Conservation (phyloP, 148 eudicot species). For the Cornus kousa region DNA sequence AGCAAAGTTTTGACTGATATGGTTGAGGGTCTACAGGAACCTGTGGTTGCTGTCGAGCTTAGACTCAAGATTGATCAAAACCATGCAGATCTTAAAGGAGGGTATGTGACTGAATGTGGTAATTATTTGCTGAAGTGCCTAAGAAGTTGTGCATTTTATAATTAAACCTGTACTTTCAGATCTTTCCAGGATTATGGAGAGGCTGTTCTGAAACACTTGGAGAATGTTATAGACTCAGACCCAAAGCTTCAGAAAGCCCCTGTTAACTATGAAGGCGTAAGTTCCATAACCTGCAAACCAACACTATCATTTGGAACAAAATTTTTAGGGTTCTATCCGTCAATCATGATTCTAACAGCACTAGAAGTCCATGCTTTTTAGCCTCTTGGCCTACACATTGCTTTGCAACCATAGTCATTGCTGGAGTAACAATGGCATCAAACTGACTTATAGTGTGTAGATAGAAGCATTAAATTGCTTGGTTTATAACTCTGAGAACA, state of each 20-base stretch:
- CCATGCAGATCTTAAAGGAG: slow-evolving; percentile 85
- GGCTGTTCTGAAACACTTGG: slow-evolving; percentile 76
- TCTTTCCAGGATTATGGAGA: slow-evolving; percentile 93
- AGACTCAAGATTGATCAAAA: slow-evolving; percentile 80
- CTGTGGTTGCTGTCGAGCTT: slow-evolving; percentile 72
- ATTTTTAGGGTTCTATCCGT: neutral
- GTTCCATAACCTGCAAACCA: slow-evolving; percentile 21
- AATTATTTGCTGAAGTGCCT: slow-evolving; percentile 4
- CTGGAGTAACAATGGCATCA: neutral
- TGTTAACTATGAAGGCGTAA: slow-evolving; percentile 95
- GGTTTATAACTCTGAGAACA: no score
- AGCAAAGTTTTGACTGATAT: slow-evolving; percentile 90
- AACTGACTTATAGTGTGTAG: neutral
- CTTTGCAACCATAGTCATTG: neutral
- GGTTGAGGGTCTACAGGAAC: slow-evolving; percentile 82
- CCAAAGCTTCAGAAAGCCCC: slow-evolving; percentile 79
- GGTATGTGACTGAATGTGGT: slow-evolving; percentile 45
- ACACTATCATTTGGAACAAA: neutral
- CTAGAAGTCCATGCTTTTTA: no score
- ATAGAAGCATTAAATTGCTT: no score
- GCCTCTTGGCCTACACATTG: neutral
- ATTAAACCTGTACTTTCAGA: slow-evolving; percentile 39
- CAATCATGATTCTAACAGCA: no score
- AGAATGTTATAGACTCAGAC: slow-evolving; percentile 55
- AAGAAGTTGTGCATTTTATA: slow-evolving; percentile 10